These are phyloP conservation scores for Dendryphion nanum DNA, from an alignment of 2,329 filamentous ascomycete genomes.

Conservation along the genomic window DNA sequence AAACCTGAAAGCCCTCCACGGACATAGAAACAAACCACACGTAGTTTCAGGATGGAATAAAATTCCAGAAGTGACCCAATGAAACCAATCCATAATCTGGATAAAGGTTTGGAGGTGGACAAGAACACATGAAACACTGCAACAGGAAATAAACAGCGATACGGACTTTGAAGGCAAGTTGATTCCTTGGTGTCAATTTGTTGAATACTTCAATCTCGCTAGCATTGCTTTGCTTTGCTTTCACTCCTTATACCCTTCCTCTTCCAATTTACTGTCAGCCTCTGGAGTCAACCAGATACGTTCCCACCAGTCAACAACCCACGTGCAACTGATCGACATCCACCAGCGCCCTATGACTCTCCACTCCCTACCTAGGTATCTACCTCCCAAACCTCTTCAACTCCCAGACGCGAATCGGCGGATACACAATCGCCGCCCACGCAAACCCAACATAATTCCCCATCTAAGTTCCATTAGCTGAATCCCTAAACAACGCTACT, in stretches of 20 bases:
- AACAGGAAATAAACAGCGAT: too few relatives aligned
- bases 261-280: background rate
- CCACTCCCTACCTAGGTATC: background rate
- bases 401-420: constrained; percentile 53
- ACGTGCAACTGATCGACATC: background rate
- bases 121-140: too few relatives aligned
- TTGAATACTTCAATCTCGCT: too few relatives aligned
- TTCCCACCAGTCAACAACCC: background rate
- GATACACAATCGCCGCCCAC: constrained; percentile 59
- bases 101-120: too few relatives aligned
- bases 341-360: background rate
- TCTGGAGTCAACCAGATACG: background rate
- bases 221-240: background rate
- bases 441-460: constrained; percentile 61
- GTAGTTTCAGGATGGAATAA: too few relatives aligned
- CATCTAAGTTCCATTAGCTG: constrained; percentile 40
- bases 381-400: constrained; percentile 50
- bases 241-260: background rate
- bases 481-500: background rate
- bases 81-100: too few relatives aligned
- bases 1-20: too few relatives aligned
- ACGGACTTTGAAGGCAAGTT: too few relatives aligned
- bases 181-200: too few relatives aligned
- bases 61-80: too few relatives aligned
- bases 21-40: too few relatives aligned